Evolutionary conservation across 805 yeast genomes (phyloP).

Genomic region (Sugiyamaella floridensis): DNA sequence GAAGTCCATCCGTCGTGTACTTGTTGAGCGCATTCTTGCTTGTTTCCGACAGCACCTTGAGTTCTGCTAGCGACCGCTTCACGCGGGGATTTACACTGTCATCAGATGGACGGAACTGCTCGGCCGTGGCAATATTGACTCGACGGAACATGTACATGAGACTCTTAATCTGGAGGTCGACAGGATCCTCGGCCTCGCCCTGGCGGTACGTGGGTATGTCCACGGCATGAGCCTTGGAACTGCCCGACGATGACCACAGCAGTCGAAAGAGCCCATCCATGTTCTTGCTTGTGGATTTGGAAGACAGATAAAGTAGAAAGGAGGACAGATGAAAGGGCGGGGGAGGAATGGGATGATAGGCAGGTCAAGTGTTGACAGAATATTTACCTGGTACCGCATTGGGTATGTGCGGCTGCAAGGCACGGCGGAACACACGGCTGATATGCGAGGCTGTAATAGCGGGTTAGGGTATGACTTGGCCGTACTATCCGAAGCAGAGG

Average conservation of each 20-base stretch:
- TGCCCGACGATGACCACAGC: conserved; percentile 20
- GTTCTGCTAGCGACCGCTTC: conserved; percentile 8
- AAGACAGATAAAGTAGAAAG: no score
- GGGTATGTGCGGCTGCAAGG: background rate
- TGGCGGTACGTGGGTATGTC: conserved; percentile 44
- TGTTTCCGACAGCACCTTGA: conserved; percentile 4
- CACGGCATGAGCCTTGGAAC: conserved; percentile 21
- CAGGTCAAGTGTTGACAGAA: background rate
- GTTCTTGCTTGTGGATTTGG: background rate
- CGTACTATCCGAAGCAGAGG: no score
- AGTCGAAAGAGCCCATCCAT: conserved; percentile 17
- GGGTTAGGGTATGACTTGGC: no score
- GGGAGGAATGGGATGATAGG: background rate
- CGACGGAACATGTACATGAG: conserved; percentile 52
- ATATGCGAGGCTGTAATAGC: no score
- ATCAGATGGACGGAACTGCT: conserved; percentile 32
- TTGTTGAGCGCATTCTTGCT: conserved; percentile 4
- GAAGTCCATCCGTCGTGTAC: conserved; percentile 7
- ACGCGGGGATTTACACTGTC: background rate
- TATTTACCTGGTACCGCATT: background rate
- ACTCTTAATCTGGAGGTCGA: conserved; percentile 56
- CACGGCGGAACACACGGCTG: background rate
- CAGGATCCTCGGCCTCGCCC: conserved; percentile 47
- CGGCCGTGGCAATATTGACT: conserved; percentile 37
- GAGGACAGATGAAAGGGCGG: no score